Conservation (phyloP, 257 asterid species). For the Ajuga chamaepitys region DNA sequence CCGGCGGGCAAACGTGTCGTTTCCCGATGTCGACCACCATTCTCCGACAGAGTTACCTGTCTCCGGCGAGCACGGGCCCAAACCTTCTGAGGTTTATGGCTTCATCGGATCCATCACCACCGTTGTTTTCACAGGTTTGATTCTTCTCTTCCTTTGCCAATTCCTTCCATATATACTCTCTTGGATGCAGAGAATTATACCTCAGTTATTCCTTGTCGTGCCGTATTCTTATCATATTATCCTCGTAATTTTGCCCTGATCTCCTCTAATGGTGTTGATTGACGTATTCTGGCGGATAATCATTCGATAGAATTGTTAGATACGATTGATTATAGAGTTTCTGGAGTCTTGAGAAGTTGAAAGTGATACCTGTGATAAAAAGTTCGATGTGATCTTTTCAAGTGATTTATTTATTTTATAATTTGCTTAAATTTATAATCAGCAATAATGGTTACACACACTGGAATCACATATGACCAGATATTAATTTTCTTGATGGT, state of each 20-base stretch:
- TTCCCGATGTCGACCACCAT: constrained; percentile 37
- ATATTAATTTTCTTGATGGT: neutral
- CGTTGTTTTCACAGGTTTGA: constrained; percentile 66
- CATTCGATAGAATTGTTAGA: neutral
- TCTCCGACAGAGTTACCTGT: constrained; percentile 31
- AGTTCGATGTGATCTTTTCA: no score
- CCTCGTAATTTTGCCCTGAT: neutral
- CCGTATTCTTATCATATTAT: neutral
- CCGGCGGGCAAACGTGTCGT: constrained; percentile 37
- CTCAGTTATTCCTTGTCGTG: neutral
- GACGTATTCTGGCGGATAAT: neutral
- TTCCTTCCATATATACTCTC: neutral
- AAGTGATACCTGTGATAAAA: no score
- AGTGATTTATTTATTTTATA: no score
- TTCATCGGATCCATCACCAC: constrained; percentile 91
- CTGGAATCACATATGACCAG: no score
- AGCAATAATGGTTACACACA: no score
- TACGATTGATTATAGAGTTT: neutral
- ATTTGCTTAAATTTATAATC: no score
- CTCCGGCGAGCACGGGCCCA: constrained; percentile 51
- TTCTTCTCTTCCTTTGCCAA: neutral
- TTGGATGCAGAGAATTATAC: neutral
- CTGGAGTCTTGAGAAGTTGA: neutral
- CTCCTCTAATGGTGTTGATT: neutral
- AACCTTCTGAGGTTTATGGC: constrained; percentile 85